Conservation (phyloP, 2,329 filamentous ascomycete genomes). For the Colletotrichum karsti region DNA sequence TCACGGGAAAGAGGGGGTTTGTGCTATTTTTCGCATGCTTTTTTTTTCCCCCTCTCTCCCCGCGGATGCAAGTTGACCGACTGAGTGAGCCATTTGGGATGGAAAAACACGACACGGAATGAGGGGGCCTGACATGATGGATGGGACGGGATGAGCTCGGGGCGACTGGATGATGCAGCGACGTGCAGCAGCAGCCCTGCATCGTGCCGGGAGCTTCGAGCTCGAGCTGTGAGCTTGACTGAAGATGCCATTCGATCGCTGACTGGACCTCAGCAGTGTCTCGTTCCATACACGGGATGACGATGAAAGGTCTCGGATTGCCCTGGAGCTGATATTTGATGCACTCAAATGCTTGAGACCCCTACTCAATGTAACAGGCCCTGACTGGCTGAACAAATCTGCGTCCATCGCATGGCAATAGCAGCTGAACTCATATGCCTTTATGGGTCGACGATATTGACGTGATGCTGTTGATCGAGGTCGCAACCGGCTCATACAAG, state of each 20-base stretch:
- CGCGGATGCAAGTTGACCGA: too few relatives aligned
- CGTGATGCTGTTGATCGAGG: not conserved
- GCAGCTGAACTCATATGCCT: not conserved
- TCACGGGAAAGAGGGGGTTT: not conserved
- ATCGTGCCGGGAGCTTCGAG: not conserved
- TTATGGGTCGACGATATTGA: not conserved
- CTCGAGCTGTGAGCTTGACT: not conserved
- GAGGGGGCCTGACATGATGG: not conserved
- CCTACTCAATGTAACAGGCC: not conserved
- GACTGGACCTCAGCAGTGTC: not conserved
- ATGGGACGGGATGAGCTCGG: not conserved
- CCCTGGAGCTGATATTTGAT: not conserved
- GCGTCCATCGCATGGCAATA: not conserved
- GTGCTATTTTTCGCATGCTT: conserved; percentile 14
- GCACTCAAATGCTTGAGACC: not conserved
- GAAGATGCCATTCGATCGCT: not conserved
- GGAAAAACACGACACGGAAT: not conserved
- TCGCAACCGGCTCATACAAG: not conserved
- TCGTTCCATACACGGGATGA: not conserved
- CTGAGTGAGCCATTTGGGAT: conserved; percentile 1
- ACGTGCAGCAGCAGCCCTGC: not conserved
- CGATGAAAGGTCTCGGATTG: conserved; percentile 3
- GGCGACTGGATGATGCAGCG: not conserved
- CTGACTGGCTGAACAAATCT: not conserved
- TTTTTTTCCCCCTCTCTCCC: not conserved